Evolutionary conservation across 768 basidiomycete species (phyloP).

Genomic region (Mycena kentingensis): DNA sequence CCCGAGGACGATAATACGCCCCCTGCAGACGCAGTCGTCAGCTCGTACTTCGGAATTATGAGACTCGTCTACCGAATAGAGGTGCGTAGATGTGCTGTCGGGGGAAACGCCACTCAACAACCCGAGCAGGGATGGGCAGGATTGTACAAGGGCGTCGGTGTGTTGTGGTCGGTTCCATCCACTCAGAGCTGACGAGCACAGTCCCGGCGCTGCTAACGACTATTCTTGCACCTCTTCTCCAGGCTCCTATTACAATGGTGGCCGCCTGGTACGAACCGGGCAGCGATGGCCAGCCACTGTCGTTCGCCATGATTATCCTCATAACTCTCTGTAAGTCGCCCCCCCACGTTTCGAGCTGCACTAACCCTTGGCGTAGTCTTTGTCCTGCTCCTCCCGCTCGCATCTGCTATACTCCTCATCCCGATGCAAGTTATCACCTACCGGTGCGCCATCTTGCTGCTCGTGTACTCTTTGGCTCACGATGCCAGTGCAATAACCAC

Average conservation of each 20-base stretch:
- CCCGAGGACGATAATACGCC: neutral
- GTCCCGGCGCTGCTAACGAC: neutral
- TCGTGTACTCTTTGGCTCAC: neutral
- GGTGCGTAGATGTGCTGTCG: neutral
- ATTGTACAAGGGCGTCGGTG: slow-evolving; percentile 5
- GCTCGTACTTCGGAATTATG: neutral
- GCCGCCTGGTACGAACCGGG: neutral
- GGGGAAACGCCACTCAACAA: neutral
- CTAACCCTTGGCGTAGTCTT: neutral
- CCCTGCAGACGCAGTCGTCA: neutral
- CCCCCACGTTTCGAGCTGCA: neutral
- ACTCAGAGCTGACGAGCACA: neutral
- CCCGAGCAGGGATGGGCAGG: neutral
- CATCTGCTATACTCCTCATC: slow-evolving; percentile 1
- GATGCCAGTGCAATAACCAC: slow-evolving; percentile 4
- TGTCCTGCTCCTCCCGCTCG: neutral
- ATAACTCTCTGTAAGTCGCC: neutral
- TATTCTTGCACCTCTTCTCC: neutral
- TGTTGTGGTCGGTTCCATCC: neutral
- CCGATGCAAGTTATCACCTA: slow-evolving; percentile 4
- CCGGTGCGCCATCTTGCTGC: neutral
- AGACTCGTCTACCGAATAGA: slow-evolving; percentile 1
- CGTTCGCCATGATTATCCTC: neutral
- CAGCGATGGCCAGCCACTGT: neutral
- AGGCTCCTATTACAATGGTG: neutral